phyloP scores from a whole-genome alignment of 1,284 basidiomycete species.

The Earliella scabrosa region DNA sequence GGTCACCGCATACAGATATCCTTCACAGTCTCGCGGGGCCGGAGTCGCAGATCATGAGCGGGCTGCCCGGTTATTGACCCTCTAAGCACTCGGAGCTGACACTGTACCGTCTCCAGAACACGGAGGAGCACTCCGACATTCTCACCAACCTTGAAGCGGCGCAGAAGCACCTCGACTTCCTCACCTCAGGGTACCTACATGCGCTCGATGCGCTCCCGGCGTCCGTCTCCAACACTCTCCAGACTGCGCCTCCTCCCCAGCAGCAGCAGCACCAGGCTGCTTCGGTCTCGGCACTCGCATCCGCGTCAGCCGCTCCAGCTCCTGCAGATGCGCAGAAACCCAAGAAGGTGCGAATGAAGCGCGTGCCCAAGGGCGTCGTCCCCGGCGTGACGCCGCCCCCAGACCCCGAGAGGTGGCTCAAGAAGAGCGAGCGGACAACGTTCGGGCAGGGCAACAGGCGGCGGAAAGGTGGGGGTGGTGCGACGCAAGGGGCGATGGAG shows the following conservation, averaged over 20 bases:
- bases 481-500: slow-evolving; percentile 63
- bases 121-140: slow-evolving; percentile 88
- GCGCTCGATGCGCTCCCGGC: slow-evolving; percentile 62
- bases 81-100: not conserved
- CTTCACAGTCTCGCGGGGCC: not conserved
- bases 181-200: slow-evolving; percentile 68
- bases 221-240: slow-evolving; percentile 55
- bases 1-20: not conserved
- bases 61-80: not conserved
- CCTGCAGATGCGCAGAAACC: slow-evolving; percentile 31
- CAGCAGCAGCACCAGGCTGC: slow-evolving; percentile 30
- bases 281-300: slow-evolving; percentile 39
- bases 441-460: slow-evolving; percentile 51
- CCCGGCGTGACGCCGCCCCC: slow-evolving; percentile 78
- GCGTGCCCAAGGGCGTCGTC: slow-evolving; percentile 71
- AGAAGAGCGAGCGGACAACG: slow-evolving; percentile 74
- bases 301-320: slow-evolving; percentile 34
- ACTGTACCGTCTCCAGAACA: slow-evolving; percentile 49
- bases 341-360: slow-evolving; percentile 65
- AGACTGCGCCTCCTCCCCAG: slow-evolving; percentile 60
- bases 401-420: slow-evolving; percentile 83
- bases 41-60: not conserved
- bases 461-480: slow-evolving; percentile 60
- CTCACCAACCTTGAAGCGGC: slow-evolving; percentile 82
- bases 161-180: slow-evolving; percentile 81